Evolutionary conservation across 2,329 filamentous ascomycete species (phyloP).

Genomic region (Clonostachys rhizophaga): DNA sequence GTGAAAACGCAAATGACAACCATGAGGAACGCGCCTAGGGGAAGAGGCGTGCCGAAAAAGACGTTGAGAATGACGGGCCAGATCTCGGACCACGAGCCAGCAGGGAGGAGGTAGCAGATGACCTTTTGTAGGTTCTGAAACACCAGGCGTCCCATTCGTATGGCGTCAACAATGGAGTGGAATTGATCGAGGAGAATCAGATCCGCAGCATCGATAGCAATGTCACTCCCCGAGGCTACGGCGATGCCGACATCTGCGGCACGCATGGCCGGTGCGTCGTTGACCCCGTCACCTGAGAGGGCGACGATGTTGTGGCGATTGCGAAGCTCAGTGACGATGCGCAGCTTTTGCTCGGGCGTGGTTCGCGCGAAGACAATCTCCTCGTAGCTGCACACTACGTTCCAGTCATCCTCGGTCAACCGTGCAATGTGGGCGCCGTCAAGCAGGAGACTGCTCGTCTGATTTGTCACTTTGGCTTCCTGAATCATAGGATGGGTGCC

Average conservation of each 20-base stretch:
- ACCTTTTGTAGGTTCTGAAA: conserved; percentile 36
- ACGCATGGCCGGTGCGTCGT: conserved; percentile 61
- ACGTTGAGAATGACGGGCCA: conserved; percentile 53
- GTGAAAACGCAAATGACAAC: conserved; percentile 54
- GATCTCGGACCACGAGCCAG: conserved; percentile 51
- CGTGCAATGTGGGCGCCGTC: conserved; percentile 56
- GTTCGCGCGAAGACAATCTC: conserved; percentile 66
- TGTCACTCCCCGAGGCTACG: conserved; percentile 59
- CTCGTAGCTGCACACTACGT: conserved; percentile 40
- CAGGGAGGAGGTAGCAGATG: conserved; percentile 39
- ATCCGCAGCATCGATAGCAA: conserved; percentile 60
- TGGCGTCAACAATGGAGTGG: conserved; percentile 64
- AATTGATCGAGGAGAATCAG: conserved; percentile 69
- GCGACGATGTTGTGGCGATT: conserved; percentile 54
- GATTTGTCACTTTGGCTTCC: conserved; percentile 7
- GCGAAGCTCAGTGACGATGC: conserved; percentile 67
- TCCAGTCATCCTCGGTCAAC: conserved; percentile 42
- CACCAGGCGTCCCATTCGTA: conserved; percentile 35
- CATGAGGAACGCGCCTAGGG: conserved; percentile 49
- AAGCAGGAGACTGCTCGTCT: conserved; percentile 28
- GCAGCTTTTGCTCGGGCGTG: conserved; percentile 65
- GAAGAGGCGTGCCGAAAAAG: conserved; percentile 47
- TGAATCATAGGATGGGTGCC: background rate
- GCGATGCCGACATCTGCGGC: conserved; percentile 67
- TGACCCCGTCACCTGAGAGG: conserved; percentile 71